Conservation (phyloP, 2,329 filamentous ascomycete species). For the Harringtonia lauricola region DNA sequence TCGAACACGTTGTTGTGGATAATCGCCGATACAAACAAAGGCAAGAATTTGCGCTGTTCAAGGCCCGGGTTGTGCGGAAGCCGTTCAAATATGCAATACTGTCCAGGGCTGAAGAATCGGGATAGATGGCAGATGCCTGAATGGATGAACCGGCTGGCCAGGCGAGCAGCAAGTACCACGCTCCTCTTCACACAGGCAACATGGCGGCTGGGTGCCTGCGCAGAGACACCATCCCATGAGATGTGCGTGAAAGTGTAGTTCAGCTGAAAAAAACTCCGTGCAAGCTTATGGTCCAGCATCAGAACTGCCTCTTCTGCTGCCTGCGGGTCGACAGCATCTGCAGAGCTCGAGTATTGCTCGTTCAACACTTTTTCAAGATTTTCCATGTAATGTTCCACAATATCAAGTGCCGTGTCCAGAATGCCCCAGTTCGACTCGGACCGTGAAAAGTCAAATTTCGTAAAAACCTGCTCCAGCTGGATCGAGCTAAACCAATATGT, state of each 20-base stretch:
- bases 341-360: conserved; percentile 26
- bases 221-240: conserved; percentile 2
- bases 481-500: conserved; percentile 37
- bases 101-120: conserved; percentile 33
- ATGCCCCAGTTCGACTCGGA: conserved; percentile 37
- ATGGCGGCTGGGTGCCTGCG: not conserved
- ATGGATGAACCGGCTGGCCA: conserved; percentile 33
- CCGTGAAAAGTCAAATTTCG: conserved; percentile 30
- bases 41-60: conserved; percentile 31
- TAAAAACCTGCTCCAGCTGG: conserved; percentile 41
- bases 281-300: conserved; percentile 37
- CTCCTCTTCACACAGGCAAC: conserved; percentile 30
- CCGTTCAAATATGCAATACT: conserved; percentile 38
- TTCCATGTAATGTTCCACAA: conserved; percentile 33
- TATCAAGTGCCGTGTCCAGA: conserved; percentile 32
- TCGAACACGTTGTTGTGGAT: conserved; percentile 34
- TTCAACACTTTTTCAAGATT: conserved; percentile 29
- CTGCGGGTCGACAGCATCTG: conserved; percentile 17
- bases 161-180: conserved; percentile 31
- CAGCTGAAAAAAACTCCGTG: conserved; percentile 35
- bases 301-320: conserved; percentile 37
- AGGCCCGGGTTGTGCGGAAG: conserved; percentile 26
- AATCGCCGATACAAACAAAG: conserved; percentile 40
- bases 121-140: conserved; percentile 31
- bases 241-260: conserved; percentile 5